phyloP scores from a whole-genome alignment of 768 basidiomycete species.

The Leccinum pellstonianum region DNA sequence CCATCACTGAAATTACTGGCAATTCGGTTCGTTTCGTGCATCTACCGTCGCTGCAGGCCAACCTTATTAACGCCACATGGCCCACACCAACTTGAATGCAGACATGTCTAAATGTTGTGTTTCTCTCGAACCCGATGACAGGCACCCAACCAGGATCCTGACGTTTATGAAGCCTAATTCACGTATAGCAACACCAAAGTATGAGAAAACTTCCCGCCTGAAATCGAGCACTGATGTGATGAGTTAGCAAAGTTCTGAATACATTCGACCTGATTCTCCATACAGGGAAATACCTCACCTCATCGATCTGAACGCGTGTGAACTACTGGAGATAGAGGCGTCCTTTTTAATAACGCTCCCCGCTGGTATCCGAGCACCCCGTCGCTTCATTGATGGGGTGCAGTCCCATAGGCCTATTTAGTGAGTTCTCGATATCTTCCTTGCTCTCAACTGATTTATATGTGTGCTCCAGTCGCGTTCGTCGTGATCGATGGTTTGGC shows the following conservation, averaged over 20 bases:
- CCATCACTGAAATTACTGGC: neutral
- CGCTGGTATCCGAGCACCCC: neutral
- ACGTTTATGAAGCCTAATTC: neutral
- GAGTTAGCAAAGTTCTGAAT: neutral
- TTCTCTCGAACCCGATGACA: neutral
- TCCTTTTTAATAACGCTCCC: neutral
- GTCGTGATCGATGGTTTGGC: slow-evolving; percentile 4
- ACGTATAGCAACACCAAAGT: neutral
- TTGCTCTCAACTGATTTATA: neutral
- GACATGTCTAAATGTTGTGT: neutral
- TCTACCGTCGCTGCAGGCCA: neutral
- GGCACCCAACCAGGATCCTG: neutral
- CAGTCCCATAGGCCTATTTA: neutral
- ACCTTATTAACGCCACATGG: neutral
- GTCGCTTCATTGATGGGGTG: neutral
- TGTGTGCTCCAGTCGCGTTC: slow-evolving; percentile 4
- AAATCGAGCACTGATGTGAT: neutral
- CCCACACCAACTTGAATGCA: neutral
- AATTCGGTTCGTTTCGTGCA: neutral
- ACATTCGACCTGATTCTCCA: neutral
- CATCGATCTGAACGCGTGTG: neutral
- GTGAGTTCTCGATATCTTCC: neutral
- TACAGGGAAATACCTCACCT: neutral
- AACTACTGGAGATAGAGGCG: neutral
- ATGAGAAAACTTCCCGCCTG: neutral